A percentile compares a stretch with the other conserved stretches of the same genome.
Evolutionary conservation across 169 alveolate species (phyloP).

Genomic region (Plasmodium blacklocki): DNA sequence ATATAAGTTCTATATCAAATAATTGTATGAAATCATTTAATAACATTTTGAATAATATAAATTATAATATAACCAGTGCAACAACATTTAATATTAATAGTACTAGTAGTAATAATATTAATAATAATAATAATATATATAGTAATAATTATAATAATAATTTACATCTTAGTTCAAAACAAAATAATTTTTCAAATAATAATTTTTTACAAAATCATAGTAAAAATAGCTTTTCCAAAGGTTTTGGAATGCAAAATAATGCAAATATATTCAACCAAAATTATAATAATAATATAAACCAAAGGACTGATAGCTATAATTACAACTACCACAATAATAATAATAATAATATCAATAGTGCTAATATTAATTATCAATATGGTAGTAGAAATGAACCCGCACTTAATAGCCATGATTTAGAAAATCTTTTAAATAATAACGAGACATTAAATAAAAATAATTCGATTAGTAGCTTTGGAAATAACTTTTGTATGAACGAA

Average conservation of each 20-base stretch:
- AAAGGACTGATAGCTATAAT: too few relatives aligned
- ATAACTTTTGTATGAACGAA: slow-evolving; percentile 32
- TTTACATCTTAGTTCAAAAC: too few relatives aligned
- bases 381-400: background rate
- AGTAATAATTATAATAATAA: too few relatives aligned
- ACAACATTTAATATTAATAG: background rate
- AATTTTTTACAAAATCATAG: too few relatives aligned
- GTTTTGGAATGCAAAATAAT: too few relatives aligned
- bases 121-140: background rate
- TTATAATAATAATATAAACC: too few relatives aligned
- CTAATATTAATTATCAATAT: background rate
- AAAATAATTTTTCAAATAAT: too few relatives aligned
- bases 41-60: slow-evolving; percentile 50
- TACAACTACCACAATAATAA: background rate
- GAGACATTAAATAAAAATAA: slow-evolving; percentile 32
- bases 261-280: too few relatives aligned
- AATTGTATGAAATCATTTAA: slow-evolving; percentile 67
- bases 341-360: background rate
- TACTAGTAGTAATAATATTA: background rate
- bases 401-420: slow-evolving; percentile 49
- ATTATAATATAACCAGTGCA: slow-evolving; percentile 40
- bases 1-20: slow-evolving; percentile 62
- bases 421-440: slow-evolving; percentile 48
- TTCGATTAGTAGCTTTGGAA: slow-evolving; percentile 53
- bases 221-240: too few relatives aligned